Percentiles rank a stretch among this genome's conserved stretches.
These are phyloP conservation scores for Penicillium sp. DNA, from an alignment of 2,329 filamentous ascomycete genomes.

Conservation along the genomic window DNA sequence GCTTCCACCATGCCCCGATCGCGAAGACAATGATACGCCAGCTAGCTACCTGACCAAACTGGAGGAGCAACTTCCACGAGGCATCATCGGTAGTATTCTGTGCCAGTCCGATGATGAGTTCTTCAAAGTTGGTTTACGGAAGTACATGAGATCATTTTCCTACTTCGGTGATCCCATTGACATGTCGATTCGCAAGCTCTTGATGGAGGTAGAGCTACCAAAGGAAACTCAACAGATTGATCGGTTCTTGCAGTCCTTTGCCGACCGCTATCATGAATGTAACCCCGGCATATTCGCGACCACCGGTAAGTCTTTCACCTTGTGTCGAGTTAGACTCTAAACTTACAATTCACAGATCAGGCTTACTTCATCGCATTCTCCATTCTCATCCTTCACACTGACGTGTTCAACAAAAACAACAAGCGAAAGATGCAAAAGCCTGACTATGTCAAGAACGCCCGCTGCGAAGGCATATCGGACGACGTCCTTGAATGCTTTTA, in stretches of 20 bases:
- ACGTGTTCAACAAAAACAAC: conserved; percentile 99
- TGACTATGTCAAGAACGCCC: conserved; percentile 93
- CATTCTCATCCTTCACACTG: conserved; percentile 89
- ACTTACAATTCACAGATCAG: conserved; percentile 54
- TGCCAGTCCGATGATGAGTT: conserved; percentile 85
- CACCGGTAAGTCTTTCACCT: conserved; percentile 46
- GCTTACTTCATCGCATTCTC: conserved; percentile 99
- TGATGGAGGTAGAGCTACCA: conserved; percentile 93
- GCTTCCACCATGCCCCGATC: conserved; percentile 62
- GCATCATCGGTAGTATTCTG: conserved; percentile 75
- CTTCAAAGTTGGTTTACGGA: conserved; percentile 73
- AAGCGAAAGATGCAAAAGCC: conserved; percentile 97
- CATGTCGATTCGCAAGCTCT: conserved; percentile 89
- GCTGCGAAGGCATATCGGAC: conserved; percentile 83
- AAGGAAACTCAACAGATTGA: conserved; percentile 99
- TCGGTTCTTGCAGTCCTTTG: conserved; percentile 85
- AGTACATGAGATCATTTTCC: conserved; percentile 89
- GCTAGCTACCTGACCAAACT: conserved; percentile 81
- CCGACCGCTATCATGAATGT: conserved; percentile 95
- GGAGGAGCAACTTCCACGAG: conserved; percentile 71
- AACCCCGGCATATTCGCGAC: conserved; percentile 91
- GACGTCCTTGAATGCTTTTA: conserved; percentile 95
- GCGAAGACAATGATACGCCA: conserved; percentile 80
- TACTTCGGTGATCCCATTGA: conserved; percentile 98
- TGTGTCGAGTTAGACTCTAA: not conserved